Base-by-base conservation (phyloP, 2,329 filamentous ascomycete genomes). In the Ilyonectria mors-panacis region DNA sequence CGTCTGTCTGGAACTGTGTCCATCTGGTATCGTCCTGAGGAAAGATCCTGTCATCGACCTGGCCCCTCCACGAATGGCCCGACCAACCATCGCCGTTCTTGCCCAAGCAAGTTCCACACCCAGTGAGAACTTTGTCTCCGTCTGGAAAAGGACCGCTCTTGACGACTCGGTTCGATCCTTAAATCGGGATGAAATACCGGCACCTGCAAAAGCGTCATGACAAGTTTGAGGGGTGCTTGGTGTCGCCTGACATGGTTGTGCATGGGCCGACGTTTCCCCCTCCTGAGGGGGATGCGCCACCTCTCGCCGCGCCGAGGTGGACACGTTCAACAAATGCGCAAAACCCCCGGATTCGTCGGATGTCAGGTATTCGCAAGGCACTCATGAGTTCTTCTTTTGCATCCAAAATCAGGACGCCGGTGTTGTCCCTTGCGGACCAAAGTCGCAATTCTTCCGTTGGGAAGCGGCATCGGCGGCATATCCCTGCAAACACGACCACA, bases 221-320 rank as follows among this genome's bases (percentile, higher is more conserved):
- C 51, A 33, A 45, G 28, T 69, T 60, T 62, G 59, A 66, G 54
- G 55, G 57, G 51, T 19, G 13, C 26, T 21, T 35, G 50, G 44
- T 59, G 55, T 72, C 63, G 56, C 45, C 62, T 66, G 60, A 68
- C 47, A 12, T 58, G 47, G 66, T 66, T 53, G 54, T 59, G 59
- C 37, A 59, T 66, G 53, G 61, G 69, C 61, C 60, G 45, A 70
- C 42, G 26, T 63, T 54, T 48, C 64, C 66, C 55, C 57, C 56
- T 55, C 44, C 23, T 37, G 23, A 21, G 61, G 15, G 23, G 60
- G 35, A 23, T 50, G 15, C 45, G 44, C 30, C 47, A n/a, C 47
- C 47, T 42, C 39, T n/a, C 53, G 12, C 21, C 15, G 17, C 17
- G 7, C 39, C 21, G 30, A 15, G n/a, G 30, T 60, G 33, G 42